Conservation (phyloP, 2,329 filamentous ascomycete genomes). For the Bipolaris cookei region DNA sequence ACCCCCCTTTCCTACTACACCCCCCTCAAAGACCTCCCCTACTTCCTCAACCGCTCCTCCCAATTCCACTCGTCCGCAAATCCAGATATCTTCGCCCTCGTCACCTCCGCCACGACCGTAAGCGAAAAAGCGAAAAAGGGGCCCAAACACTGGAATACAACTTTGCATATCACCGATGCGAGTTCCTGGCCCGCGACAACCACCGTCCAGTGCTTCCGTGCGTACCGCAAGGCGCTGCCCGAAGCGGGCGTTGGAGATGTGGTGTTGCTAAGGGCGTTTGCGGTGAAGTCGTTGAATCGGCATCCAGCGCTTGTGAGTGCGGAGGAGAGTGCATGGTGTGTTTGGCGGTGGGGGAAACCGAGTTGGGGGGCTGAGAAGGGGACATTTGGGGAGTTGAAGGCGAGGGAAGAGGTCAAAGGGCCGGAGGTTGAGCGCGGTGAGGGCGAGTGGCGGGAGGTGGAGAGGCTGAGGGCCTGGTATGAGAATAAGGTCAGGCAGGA, state of each 20-base stretch:
- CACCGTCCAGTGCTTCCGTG: conserved; percentile 53
- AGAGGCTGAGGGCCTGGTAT: conserved; percentile 53
- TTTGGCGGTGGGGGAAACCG: conserved; percentile 51
- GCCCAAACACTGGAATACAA: conserved; percentile 53
- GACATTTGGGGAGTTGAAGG: conserved; percentile 36
- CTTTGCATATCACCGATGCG: conserved; percentile 51
- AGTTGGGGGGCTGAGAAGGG: conserved; percentile 37
- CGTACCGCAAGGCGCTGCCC: conserved; percentile 52
- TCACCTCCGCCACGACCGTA: conserved; percentile 41
- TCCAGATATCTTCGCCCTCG: conserved; percentile 55
- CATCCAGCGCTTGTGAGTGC: conserved; percentile 47
- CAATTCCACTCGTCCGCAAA: conserved; percentile 44
- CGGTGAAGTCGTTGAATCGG: conserved; percentile 51
- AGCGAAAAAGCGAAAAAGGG: conserved; percentile 51
- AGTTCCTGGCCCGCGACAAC: conserved; percentile 34
- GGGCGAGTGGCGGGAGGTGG: conserved; percentile 53
- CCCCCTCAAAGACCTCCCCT: conserved; percentile 49
- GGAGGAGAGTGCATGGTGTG: conserved; percentile 56
- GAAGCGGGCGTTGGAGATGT: conserved; percentile 52
- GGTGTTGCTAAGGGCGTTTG: conserved; percentile 53
- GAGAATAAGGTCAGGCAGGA: conserved; percentile 18
- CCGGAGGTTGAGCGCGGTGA: conserved; percentile 55
- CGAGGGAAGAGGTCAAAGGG: conserved; percentile 54
- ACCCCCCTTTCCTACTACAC: conserved; percentile 56
- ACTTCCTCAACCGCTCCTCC: conserved; percentile 50